These are phyloP conservation scores for Pyrenula massariospora DNA, from an alignment of 495 filamentous ascomycete genomes.

Conservation along the genomic window DNA sequence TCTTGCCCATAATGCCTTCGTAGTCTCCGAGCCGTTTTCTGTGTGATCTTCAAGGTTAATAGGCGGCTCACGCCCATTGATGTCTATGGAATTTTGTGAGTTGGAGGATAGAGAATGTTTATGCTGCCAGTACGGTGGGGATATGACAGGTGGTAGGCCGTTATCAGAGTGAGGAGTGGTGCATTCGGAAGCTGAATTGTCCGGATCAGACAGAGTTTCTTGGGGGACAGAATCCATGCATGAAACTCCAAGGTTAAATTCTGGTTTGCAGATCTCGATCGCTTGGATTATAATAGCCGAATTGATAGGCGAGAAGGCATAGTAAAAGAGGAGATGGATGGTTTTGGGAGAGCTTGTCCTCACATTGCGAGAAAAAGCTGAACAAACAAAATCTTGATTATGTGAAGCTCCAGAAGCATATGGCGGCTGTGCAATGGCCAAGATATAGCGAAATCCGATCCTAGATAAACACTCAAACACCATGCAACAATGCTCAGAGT, in stretches of 20 bases:
- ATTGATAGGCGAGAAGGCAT: background rate
- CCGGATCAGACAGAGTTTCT: conserved; percentile 3
- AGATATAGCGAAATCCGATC: no score
- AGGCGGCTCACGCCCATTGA: conserved; percentile 16
- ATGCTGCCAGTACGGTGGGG: conserved; percentile 40
- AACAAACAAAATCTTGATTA: no score
- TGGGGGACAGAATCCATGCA: conserved; percentile 3
- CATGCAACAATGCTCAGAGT: no score
- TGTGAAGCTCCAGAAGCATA: no score
- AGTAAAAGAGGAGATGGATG: no score
- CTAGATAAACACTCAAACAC: no score
- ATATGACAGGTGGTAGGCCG: background rate
- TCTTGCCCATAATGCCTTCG: conserved; percentile 53
- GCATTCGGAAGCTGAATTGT: conserved; percentile 27
- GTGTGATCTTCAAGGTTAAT: conserved; percentile 66
- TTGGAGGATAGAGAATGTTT: conserved; percentile 28
- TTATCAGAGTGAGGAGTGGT: conserved; percentile 2
- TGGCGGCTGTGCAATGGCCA: no score
- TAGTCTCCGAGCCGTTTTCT: conserved; percentile 46
- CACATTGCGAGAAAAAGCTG: no score
- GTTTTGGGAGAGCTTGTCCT: no score
- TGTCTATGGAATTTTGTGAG: conserved; percentile 31
- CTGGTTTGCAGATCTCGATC: background rate
- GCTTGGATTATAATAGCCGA: background rate
- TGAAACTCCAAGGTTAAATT: background rate